Conservation (phyloP, 2,329 filamentous ascomycete genomes). For the Aspergillus versicolor region DNA sequence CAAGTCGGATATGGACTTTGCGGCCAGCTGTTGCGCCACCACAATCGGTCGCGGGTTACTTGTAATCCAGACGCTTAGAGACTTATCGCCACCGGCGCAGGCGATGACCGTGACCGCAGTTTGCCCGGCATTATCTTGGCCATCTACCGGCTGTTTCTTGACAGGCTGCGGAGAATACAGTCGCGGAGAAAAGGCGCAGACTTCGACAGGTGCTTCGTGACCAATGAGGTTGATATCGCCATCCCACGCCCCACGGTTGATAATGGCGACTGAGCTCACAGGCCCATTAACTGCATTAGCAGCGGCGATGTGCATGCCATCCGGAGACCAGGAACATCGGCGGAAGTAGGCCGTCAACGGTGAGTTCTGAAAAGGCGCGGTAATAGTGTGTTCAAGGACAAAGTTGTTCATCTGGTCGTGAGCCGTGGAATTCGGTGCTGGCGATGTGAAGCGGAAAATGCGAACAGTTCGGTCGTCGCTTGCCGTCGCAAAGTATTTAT, state of each 20-base stretch:
- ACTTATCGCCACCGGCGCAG: constrained; percentile 95
- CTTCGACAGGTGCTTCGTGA: constrained; percentile 94
- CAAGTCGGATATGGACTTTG: constrained; percentile 90
- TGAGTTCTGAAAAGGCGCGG: constrained; percentile 81
- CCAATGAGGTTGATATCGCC: constrained; percentile 97
- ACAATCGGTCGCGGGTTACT: constrained; percentile 89
- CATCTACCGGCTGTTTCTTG: constrained; percentile 47
- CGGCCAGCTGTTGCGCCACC: constrained; percentile 82
- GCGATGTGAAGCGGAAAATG: constrained; percentile 91
- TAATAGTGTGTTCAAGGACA: constrained; percentile 87
- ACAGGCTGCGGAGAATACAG: constrained; percentile 74
- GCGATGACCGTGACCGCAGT: constrained; percentile 85
- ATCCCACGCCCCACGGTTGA: constrained; percentile 89
- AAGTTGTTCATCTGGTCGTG: constrained; percentile 98
- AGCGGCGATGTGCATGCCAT: constrained; percentile 94
- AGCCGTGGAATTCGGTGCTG: constrained; percentile 83
- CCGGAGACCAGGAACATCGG: constrained; percentile 94
- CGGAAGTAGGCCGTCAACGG: constrained; percentile 96
- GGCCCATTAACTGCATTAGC: constrained; percentile 97
- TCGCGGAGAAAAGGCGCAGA: constrained; percentile 93
- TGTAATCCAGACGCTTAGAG: constrained; percentile 95
- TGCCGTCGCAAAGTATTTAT: constrained; percentile 98
- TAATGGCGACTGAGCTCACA: constrained; percentile 94
- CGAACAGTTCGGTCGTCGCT: constrained; percentile 97
- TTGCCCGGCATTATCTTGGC: constrained; percentile 39